Conservation (phyloP, 202 grass and related monocot species). For the Bolboschoenoplectus hybrid region DNA sequence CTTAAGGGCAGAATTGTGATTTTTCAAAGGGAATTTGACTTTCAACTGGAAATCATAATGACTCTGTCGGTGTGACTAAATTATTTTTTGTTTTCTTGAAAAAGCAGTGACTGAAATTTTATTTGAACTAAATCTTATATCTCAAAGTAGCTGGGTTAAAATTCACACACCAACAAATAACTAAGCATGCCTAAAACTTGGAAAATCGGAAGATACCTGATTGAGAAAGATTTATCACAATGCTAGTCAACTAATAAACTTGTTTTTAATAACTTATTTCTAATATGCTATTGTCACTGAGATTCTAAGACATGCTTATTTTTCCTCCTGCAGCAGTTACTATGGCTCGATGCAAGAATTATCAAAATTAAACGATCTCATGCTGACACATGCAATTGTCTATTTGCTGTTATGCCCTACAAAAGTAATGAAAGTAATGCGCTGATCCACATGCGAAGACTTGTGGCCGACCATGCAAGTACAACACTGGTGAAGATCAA, state of each 20-base stretch:
- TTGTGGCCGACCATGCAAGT: constrained; percentile 34
- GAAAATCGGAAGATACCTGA: background rate
- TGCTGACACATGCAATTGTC: constrained; percentile 53
- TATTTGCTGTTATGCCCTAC: constrained; percentile 56
- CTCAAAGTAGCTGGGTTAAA: background rate
- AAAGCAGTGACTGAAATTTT: background rate
- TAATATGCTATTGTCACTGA: constrained; percentile 21
- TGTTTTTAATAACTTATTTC: background rate
- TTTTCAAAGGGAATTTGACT: constrained; percentile 1
- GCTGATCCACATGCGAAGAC: constrained; percentile 43
- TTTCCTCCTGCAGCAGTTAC: constrained; percentile 43
- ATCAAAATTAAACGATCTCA: constrained; percentile 58
- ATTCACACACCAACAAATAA: background rate
- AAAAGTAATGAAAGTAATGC: constrained; percentile 45
- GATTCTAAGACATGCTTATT: constrained; percentile 17
- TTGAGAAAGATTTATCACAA: background rate
- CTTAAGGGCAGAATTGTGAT: background rate
- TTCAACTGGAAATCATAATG: background rate
- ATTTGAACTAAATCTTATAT: background rate
- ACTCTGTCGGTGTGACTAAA: background rate
- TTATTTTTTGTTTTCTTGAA: background rate
- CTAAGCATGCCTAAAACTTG: background rate
- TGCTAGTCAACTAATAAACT: background rate
- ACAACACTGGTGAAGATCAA: constrained; percentile 49
- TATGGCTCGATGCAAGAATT: constrained; percentile 69